Base-by-base conservation (phyloP, 2,329 filamentous ascomycete species). In the Xylaria sp. region DNA sequence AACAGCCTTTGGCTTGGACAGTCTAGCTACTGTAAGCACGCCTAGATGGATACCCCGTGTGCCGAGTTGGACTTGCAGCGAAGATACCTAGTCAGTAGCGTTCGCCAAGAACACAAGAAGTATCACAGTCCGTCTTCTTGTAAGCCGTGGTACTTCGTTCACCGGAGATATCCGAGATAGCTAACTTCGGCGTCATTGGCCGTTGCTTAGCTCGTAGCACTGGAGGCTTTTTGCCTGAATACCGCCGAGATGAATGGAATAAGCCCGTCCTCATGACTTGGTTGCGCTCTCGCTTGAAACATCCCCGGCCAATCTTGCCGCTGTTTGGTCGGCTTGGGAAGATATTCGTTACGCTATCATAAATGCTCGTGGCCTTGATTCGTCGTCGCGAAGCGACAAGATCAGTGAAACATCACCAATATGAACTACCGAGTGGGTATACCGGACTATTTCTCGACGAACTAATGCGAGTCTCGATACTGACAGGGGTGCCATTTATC, bases 201-300 rank as follows among this genome's bases (percentile, higher is more conserved):
- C 15, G n/a, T 51, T 51, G 8, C 37, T 55, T 18, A 25, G 25
- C 23, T 51, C 8, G 59, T 62, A 44, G 52, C 18, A 66, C 52
- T n/a, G 46, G 10, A 66, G 37, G 20, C 52, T 50, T 66, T 66
- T 39, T 69, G 67, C 67, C 67, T 69, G 63, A 66, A 69, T 69
- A 56, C 15, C 9, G 23, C 39, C 41, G 39, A 59, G 20, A 55
- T 63, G 23, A 39, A 66, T 50, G n/a, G 34, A 62, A 46, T 57
- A 58, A 44, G 62, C 63, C 51, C 51, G n/a, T 61, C 39, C n/a
- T 31, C 31, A 8, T 41, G 46, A n/a, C 15, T 39, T 50, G 41
- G 39, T 20, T 51, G 15, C 10, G 2, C 23, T 25, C 18, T 23
- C 55, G 37, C 39, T 37, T 15, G 15, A 13, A 34, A 25, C 59